Percentiles rank a stretch among this genome's conserved stretches.
phyloP scores from a whole-genome alignment of 441 rosid species.

The Gossypium schwendimanii region DNA sequence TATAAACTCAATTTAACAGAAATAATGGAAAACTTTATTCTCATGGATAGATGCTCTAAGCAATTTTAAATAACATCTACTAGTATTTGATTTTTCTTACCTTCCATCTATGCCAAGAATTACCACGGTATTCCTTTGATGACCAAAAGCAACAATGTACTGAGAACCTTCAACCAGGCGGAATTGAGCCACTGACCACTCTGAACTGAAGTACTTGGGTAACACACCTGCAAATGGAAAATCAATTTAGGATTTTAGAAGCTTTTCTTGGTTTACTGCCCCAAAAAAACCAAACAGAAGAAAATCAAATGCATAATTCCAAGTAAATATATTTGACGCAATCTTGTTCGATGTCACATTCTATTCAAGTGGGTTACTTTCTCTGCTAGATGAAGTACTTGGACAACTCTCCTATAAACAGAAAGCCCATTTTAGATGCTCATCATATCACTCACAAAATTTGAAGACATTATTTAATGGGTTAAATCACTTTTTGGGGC shows the following conservation, averaged over 20 bases:
- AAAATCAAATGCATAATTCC: not conserved
- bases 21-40: not conserved
- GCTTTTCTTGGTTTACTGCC: not conserved
- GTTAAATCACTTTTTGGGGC: too few species aligned
- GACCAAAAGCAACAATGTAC: conserved; percentile 86
- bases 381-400: not conserved
- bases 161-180: conserved; percentile 73
- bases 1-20: not conserved
- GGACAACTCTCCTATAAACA: not conserved
- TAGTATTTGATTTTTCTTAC: conserved; percentile 26
- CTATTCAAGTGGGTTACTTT: not conserved
- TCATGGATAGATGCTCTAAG: not conserved
- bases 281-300: not conserved
- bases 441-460: not conserved
- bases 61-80: not conserved
- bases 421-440: not conserved
- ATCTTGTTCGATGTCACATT: not conserved
- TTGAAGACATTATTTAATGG: not conserved
- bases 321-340: not conserved
- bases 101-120: conserved; percentile 95
- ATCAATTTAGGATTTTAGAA: not conserved
- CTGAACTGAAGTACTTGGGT: conserved; percentile 92
- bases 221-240: conserved; percentile 54
- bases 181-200: conserved; percentile 94
- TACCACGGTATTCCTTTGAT: conserved; percentile 73